phyloP scores from a whole-genome alignment of 257 asterid species.

The Solanum pinnatisectum region DNA sequence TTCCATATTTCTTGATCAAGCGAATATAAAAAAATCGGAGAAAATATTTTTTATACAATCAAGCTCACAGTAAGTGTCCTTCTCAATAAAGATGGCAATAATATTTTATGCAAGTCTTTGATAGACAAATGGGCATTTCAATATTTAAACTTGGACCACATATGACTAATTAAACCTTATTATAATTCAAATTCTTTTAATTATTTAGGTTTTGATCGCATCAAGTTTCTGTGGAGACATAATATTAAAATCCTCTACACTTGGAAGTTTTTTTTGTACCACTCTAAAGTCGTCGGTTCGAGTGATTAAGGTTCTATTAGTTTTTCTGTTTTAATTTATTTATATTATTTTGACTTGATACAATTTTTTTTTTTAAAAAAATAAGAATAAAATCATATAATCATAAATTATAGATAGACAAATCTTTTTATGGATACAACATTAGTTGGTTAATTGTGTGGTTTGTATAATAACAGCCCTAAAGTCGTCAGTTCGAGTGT shows the following conservation, averaged over 20 bases:
- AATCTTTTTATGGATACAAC: background rate
- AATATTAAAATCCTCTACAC: background rate
- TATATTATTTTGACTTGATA: no score
- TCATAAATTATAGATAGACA: no score
- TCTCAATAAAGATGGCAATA: background rate
- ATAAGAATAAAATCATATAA: no score
- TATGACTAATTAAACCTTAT: background rate
- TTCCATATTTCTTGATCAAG: no score
- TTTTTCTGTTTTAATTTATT: no score
- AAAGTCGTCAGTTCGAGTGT: background rate
- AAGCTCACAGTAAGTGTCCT: background rate
- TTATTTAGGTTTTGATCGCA: background rate
- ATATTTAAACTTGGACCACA: background rate
- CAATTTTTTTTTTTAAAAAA: no score
- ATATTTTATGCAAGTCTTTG: background rate
- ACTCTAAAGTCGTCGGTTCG: background rate
- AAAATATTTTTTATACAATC: no score
- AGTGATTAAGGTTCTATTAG: no score
- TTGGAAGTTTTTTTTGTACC: background rate
- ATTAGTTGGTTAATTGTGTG: background rate
- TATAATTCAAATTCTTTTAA: background rate
- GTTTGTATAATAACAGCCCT: background rate
- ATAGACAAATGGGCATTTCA: background rate
- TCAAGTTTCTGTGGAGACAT: background rate
- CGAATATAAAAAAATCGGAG: background rate